A percentile compares a stretch with the other conserved stretches of the same genome.
Evolutionary conservation across 176 grass and related monocot species (phyloP).

Genomic region (Bromus sterilis): DNA sequence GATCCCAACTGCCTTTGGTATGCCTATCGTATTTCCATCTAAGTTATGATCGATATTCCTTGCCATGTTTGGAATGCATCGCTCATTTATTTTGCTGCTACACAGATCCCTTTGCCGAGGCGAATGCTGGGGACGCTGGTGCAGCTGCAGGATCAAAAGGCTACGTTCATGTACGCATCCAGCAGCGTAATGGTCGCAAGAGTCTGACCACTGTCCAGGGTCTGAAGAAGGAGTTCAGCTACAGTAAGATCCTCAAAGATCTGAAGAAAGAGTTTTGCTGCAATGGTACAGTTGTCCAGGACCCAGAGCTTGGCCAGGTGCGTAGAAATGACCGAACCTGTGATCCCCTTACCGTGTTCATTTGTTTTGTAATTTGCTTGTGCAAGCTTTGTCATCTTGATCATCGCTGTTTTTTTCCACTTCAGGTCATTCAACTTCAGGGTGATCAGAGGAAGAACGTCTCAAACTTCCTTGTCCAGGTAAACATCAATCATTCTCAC

Average conservation of each 20-base stretch:
- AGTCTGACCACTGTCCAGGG: slow-evolving; percentile 97
- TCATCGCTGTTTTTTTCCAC: not conserved
- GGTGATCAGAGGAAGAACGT: slow-evolving; percentile 99
- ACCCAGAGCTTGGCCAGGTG: slow-evolving; percentile 98
- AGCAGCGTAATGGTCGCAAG: slow-evolving; percentile 97
- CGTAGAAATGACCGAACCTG: not conserved
- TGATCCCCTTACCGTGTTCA: not conserved
- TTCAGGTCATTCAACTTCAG: slow-evolving; percentile 98
- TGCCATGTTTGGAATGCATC: not conserved
- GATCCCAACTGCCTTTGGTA: slow-evolving; percentile 95
- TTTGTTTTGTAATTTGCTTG: not conserved
- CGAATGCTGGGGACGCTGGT: slow-evolving; percentile 97
- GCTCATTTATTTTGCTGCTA: not conserved
- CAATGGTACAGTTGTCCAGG: slow-evolving; percentile 99
- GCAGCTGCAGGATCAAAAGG: slow-evolving; percentile 84
- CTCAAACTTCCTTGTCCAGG: slow-evolving; percentile 97
- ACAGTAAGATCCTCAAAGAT: slow-evolving; percentile 98
- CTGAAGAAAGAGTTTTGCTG: slow-evolving; percentile 99
- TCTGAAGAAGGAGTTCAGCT: slow-evolving; percentile 88
- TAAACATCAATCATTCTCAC: no score
- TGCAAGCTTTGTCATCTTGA: not conserved
- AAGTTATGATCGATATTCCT: not conserved
- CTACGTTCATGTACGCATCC: slow-evolving; percentile 92
- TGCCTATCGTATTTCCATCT: not conserved
- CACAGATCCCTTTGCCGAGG: slow-evolving; percentile 94